Evolutionary conservation across 1,139 yeast species (phyloP).

Genomic region (Blastobotrys niveus): DNA sequence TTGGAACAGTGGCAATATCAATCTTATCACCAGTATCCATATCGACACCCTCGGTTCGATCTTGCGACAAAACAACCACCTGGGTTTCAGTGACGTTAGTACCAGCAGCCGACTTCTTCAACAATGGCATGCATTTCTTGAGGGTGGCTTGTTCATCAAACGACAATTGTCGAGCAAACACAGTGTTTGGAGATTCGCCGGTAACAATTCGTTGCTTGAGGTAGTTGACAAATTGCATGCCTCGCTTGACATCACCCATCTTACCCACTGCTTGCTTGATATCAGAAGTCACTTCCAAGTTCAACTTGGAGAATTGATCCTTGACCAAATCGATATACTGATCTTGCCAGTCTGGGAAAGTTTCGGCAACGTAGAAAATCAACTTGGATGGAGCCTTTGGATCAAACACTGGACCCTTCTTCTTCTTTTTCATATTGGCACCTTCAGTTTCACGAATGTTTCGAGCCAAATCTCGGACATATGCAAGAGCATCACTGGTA

Average conservation of each 20-base stretch:
- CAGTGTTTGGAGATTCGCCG: conserved; percentile 54
- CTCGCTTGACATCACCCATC: conserved; percentile 66
- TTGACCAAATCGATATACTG: conserved; percentile 78
- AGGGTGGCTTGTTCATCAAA: conserved; percentile 73
- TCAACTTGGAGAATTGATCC: conserved; percentile 54
- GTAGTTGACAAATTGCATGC: conserved; percentile 92
- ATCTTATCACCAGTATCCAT: conserved; percentile 65
- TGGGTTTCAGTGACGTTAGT: conserved; percentile 54
- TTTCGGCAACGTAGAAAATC: conserved; percentile 63
- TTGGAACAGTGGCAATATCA: conserved; percentile 57
- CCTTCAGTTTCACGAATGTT: conserved; percentile 92
- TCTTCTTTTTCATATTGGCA: conserved; percentile 80
- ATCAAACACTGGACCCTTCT: conserved; percentile 70
- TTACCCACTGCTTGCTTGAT: conserved; percentile 37
- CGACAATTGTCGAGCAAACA: conserved; percentile 79
- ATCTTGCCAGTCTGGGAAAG: conserved; percentile 97
- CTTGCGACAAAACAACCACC: conserved; percentile 51
- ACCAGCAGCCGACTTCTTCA: conserved; percentile 63
- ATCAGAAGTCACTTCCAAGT: conserved; percentile 33
- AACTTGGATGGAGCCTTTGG: conserved; percentile 65
- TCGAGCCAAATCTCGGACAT: conserved; percentile 72
- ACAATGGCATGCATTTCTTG: conserved; percentile 44
- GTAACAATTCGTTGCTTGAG: conserved; percentile 68
- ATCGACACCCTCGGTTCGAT: conserved; percentile 56
- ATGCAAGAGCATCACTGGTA: conserved; percentile 62